Base-by-base conservation (phyloP, 257 asterid species). In the Primulina tabacum region DNA sequence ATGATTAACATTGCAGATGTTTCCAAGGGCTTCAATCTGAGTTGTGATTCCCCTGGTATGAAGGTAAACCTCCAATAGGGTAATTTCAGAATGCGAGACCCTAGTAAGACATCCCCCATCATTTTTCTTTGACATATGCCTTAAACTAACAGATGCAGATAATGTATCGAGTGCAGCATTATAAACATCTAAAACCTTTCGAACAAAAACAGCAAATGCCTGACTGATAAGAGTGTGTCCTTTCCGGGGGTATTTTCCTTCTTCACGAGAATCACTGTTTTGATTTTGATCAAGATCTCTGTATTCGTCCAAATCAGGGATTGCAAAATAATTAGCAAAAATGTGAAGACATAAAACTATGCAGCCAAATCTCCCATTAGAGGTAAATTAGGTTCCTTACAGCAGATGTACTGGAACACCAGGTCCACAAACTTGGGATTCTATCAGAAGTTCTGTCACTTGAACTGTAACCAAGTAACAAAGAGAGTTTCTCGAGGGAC, bases 21-120 rank as follows among this genome's bases (percentile, higher is more conserved):
- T 85, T 64, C 99, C 99, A 76, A 94, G 96, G 71, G 95, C 88
- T 77, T 88, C 95, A 71, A 94, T 83, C 85, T 89, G 99, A 67
- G 85, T 82, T 80, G 95, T 85, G 78, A 94, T 76, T 55, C 81
- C 97, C 28, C 43, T 70, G 40, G 96, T 85, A 78, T 94, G 99
- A 77, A 91, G 83, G 82, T 83, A 88, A 80, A 90, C 84, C 83
- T 91, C 99, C 84, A 94, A 81, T 56, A 94, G 72, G 26, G 99
- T 89, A 73, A 87, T 68, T 70, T 86, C 96, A 11, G 88, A 84
- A 84, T 94, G 83, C 68, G 92, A 96, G 76, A 89, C 75, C 71
- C 77, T 84, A 70, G 90, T 76, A 76, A 89, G 92, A 80, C 91
- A 94, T 29, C 98, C 96, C 67, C 86, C 88, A 60, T 73, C 79